A percentile compares a stretch with the other conserved stretches of the same genome.
phyloP scores from a whole-genome alignment of 495 filamentous ascomycete genomes.

The Aspergillus saccharolyticus region DNA sequence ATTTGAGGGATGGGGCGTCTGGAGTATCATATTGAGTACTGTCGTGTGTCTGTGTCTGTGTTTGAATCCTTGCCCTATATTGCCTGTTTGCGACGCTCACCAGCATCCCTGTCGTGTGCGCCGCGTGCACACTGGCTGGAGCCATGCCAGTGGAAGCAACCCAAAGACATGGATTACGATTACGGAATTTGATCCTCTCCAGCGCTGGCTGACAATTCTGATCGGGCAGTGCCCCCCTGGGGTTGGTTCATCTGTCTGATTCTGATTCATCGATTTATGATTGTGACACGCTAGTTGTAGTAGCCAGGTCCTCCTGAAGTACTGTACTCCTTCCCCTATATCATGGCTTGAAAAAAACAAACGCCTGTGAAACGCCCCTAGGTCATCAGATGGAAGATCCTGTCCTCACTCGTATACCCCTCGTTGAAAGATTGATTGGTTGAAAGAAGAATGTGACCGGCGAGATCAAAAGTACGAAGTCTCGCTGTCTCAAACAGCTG shows the following conservation, averaged over 20 bases:
- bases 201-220: neutral
- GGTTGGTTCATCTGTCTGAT: neutral
- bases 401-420: neutral
- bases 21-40: slow-evolving; percentile 6
- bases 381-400: neutral
- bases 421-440: neutral
- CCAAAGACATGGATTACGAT: neutral
- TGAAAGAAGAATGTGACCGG: neutral
- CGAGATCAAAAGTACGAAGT: neutral
- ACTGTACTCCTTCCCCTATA: neutral
- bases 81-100: neutral
- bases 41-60: neutral
- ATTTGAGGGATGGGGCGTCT: slow-evolving; percentile 1
- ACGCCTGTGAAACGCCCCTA: neutral
- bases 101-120: neutral
- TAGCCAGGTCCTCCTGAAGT: neutral
- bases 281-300: neutral
- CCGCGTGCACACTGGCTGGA: neutral
- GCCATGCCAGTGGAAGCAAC: neutral
- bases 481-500: slow-evolving; percentile 1
- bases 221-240: neutral
- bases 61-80: neutral
- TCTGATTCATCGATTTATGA: neutral
- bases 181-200: too few species aligned
- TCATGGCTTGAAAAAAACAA: neutral